Evolutionary conservation across 345 rosid genomes (phyloP).

Genomic region (Brassica cretica): DNA sequence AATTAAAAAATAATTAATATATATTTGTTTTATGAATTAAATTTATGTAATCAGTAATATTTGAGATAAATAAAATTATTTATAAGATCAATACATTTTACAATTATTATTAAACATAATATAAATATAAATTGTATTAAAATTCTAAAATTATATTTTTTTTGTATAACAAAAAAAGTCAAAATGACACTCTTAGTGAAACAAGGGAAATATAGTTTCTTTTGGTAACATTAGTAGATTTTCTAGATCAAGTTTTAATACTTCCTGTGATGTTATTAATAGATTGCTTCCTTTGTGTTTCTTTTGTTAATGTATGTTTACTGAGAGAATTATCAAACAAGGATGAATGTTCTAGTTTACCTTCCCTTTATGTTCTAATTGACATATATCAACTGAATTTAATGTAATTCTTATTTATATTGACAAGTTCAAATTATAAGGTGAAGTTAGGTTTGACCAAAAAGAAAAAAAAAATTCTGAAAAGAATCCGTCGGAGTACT

Average conservation of each 20-base stretch:
- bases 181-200: not conserved
- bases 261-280: not conserved
- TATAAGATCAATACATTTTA: not conserved
- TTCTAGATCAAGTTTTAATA: not conserved
- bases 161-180: not conserved
- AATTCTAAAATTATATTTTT: not conserved
- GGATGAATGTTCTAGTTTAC: not conserved
- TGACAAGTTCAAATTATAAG: not conserved
- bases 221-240: not conserved
- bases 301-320: not conserved
- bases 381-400: not conserved
- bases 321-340: not conserved
- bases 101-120: not conserved
- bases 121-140: not conserved
- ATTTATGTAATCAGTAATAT: not conserved
- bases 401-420: not conserved
- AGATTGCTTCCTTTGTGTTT: not conserved
- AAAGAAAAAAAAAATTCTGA: not conserved
- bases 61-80: not conserved
- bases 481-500: not conserved
- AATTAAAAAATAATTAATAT: too few species aligned
- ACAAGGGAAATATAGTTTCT: not conserved
- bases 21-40: not conserved
- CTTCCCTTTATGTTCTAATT: not conserved
- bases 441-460: not conserved